Base-by-base conservation (phyloP, 306 rosid species). In the Psophocarpus tetragonolobus region DNA sequence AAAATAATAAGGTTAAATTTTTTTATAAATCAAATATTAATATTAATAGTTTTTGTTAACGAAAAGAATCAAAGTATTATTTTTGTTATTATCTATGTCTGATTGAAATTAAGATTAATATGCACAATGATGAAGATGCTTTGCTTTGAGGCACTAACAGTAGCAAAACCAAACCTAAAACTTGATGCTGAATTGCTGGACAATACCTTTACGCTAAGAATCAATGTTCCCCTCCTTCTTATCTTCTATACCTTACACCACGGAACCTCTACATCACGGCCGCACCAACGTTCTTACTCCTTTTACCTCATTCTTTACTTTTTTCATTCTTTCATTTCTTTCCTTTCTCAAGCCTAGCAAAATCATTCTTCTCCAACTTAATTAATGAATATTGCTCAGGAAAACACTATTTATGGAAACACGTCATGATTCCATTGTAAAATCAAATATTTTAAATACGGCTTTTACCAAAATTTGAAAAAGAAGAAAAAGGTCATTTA, bases 151-250 rank as follows among this genome's bases (percentile, higher is more conserved):
- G 50, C 83, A 81, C 80, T 82, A 76, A 77, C 82, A 36, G 60
- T 71, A 70, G 35, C 62, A 13, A 17, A 73, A 56, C 76, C 56
- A 71, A 3, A 70, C 9, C 50, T 44, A 44, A 50, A 58, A 53
- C 75, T 24, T 83, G 82, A 89, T 84, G 90, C 84, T 87, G 87
- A 33, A 36, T 35, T 64, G 71, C 9, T 35, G 71, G 86, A 73
- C 33, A 75, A 83, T 81, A 81, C 29, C 68, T 68, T 91, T 86
- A 92, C 97, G 91, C 93, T 80, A 90, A 88, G 95, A 90, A 90
- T 92, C 87, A 84, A 83, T 79, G 86, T 74, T 66, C 14, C 8
- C 42, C 50, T 26, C 35, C 45, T 8, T 35, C 83, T 81, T 75
- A 50, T 78, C 74, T 56, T 83, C 82, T 76, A 79, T 83, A 84